Evolutionary conservation across 345 rosid species (phyloP).

Genomic region (Euphorbia lathyris): DNA sequence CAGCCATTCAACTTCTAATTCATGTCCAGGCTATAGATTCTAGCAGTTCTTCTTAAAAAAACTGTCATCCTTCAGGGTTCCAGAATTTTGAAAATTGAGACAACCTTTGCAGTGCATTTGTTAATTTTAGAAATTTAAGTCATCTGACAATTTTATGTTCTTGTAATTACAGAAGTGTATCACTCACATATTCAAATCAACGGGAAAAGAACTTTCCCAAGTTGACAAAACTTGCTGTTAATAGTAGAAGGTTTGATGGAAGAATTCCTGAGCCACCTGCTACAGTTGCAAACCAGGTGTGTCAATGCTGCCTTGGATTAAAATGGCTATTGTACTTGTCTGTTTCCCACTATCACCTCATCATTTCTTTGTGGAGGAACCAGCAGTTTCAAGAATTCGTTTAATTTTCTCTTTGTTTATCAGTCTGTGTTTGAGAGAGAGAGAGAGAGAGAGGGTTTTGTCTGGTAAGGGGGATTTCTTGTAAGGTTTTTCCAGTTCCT

Average conservation of each 20-base stretch:
- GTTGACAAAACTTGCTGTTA: constrained; percentile 73
- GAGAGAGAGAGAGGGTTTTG: neutral
- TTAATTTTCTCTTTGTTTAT: neutral
- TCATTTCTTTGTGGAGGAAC: too few relatives aligned
- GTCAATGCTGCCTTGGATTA: constrained; percentile 12
- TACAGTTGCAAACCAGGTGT: constrained; percentile 68
- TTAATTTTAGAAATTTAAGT: constrained; percentile 8
- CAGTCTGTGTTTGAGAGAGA: neutral
- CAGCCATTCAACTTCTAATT: neutral
- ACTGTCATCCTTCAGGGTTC: neutral
- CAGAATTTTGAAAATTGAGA: constrained; percentile 2
- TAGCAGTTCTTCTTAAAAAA: neutral
- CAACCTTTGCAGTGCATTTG: neutral
- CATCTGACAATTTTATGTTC: constrained; percentile 10
- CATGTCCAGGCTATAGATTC: neutral
- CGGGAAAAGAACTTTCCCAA: constrained; percentile 68
- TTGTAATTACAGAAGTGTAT: constrained; percentile 45
- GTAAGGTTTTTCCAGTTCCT: too few relatives aligned
- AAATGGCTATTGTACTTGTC: neutral
- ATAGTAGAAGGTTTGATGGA: constrained; percentile 70
- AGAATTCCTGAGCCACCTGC: constrained; percentile 65
- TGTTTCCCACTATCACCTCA: neutral
- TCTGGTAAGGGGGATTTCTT: too few relatives aligned
- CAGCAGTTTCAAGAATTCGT: neutral
- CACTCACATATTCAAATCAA: constrained; percentile 65